phyloP scores from a whole-genome alignment of 2,329 filamentous ascomycete species.

The Saccharata proteae region DNA sequence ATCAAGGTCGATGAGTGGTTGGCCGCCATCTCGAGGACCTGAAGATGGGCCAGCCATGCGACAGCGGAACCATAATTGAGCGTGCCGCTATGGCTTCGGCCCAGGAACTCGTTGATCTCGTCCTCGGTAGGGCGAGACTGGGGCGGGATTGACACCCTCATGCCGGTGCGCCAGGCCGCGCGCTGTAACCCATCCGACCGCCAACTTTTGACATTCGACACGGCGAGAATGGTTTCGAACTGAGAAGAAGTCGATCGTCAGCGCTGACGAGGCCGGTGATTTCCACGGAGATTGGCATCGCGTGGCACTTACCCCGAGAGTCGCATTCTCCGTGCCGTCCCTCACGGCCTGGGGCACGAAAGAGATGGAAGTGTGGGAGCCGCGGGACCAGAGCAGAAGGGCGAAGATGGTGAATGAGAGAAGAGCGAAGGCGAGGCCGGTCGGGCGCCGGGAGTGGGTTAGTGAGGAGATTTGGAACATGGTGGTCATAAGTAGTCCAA shows the following conservation, averaged over 20 bases:
- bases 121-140: background rate
- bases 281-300: background rate
- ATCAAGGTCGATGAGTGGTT: conserved; percentile 8
- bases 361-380: too few species aligned
- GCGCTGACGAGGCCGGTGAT: background rate
- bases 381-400: too few species aligned
- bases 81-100: background rate
- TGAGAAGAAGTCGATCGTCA: background rate
- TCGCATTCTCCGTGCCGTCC: conserved; percentile 7
- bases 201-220: conserved; percentile 7
- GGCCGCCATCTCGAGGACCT: conserved; percentile 4
- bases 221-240: conserved; percentile 9
- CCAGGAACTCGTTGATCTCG: conserved; percentile 1
- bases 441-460: too few species aligned
- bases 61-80: conserved; percentile 6
- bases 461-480: too few species aligned
- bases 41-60: conserved; percentile 10
- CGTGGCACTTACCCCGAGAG: conserved; percentile 7
- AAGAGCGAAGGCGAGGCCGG: too few species aligned
- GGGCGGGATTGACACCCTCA: conserved; percentile 8
- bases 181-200: conserved; percentile 8
- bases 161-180: conserved; percentile 8
- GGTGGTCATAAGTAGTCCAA: too few species aligned
- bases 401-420: too few species aligned
- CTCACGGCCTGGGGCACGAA: too few species aligned